Evolutionary conservation across 1,139 yeast genomes (phyloP), one percentile per base, ranked within the genome.

Genomic region (Oligophagozyma castellii): DNA sequence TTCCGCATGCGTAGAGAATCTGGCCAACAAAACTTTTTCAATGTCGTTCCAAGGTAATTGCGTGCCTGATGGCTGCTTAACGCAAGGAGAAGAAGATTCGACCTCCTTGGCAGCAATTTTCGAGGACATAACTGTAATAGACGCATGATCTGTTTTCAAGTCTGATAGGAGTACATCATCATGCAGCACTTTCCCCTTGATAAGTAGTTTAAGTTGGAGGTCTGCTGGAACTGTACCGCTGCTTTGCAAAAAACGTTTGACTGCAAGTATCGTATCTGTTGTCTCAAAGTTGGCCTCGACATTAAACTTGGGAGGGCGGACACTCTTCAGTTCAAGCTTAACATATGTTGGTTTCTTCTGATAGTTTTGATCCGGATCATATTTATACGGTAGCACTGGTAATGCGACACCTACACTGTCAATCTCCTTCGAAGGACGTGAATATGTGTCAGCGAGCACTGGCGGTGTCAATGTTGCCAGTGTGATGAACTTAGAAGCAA

Each of bases 141-240:
- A 37, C 5, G 55, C 38, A 3, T 40, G 32, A 8, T 35, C 31
- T 7, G 35, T 27, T 16, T 37, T 38, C 23, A 46, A 23, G 22
- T 48, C 54, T 3, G 44, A 37, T 16, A 60, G 29, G 14, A 51
- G 29, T 2, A 48, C 37, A 7, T 52, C 44, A 40, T 67, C 71
- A 28, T 60, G 61, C n/a, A 65, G 43, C 2, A 66, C 68, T 42
- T 65, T 66, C 5, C 71, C 66, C 42, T 65, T 66, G 20, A 64
- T 35, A 42, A 67, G 44, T 5, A 67, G 37, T 34, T 63, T 65
- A 21, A 63, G 32, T 31, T 60, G 59, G 11, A 42, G 39, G 1
- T 46, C 33, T 5, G 44, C 41, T 12, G 46, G 31, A n/a, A 41
- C 46, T 13, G 42, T 36, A 1, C 43, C 43, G 23, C 42, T 50